These are phyloP conservation scores for Rhizomucor miehei DNA, from an alignment of 371 early-diverging fungal species.

Conservation along the genomic window DNA sequence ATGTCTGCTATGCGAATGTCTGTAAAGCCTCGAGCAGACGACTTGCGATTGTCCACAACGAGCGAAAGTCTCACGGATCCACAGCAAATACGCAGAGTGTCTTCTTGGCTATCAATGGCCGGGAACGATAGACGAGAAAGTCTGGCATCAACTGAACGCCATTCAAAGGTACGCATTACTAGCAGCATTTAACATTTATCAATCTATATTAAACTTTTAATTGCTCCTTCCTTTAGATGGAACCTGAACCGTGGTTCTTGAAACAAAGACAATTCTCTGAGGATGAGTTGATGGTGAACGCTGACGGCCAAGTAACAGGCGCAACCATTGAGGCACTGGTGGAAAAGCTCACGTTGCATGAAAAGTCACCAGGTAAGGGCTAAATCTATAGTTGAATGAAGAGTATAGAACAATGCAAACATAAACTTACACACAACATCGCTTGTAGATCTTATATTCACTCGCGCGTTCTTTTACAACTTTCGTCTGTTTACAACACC, in stretches of 20 bases:
- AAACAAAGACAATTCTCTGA: slow-evolving; percentile 51
- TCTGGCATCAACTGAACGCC: not conserved
- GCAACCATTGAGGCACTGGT: slow-evolving; percentile 83
- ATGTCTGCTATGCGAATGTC: slow-evolving; percentile 31
- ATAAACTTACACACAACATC: too few relatives aligned
- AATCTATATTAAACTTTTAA: too few relatives aligned
- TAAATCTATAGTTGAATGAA: not conserved
- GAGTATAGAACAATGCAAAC: too few relatives aligned
- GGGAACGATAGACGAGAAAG: slow-evolving; percentile 5
- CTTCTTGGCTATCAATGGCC: slow-evolving; percentile 23
- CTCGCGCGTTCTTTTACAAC: slow-evolving; percentile 84
- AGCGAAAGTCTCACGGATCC: not conserved
- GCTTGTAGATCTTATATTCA: slow-evolving; percentile 74
- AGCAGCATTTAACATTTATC: too few relatives aligned
- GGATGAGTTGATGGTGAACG: slow-evolving; percentile 76
- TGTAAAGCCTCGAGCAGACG: slow-evolving; percentile 1
- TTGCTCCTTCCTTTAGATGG: slow-evolving; percentile 15
- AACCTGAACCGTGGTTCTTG: slow-evolving; percentile 66
- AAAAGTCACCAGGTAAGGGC: slow-evolving; percentile 48
- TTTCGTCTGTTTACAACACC: slow-evolving; percentile 85
- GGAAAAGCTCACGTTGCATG: slow-evolving; percentile 88
- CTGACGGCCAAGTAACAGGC: slow-evolving; percentile 85
- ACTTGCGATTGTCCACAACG: slow-evolving; percentile 3
- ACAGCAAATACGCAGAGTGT: slow-evolving; percentile 7
- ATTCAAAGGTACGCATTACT: not conserved